Percentiles rank a stretch among this genome's conserved stretches.
phyloP scores from a whole-genome alignment of 306 rosid genomes.

The Citrullus mucosospermus region DNA sequence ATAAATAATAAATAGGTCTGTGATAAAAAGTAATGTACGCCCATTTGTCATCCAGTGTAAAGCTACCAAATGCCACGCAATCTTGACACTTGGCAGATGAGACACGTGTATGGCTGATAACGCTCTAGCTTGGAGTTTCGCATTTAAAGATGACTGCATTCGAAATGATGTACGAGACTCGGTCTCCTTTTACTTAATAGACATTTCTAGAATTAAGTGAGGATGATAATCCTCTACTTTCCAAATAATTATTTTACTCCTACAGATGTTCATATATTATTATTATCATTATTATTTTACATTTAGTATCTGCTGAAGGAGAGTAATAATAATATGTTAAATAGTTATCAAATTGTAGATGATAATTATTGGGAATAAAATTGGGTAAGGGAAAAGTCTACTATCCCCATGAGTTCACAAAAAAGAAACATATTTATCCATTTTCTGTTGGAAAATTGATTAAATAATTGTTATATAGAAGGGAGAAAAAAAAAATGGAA shows the following conservation, averaged over 20 bases:
- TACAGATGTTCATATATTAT: too few species aligned
- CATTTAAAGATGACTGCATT: not conserved
- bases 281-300: too few species aligned
- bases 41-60: not conserved
- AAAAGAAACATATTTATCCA: not conserved
- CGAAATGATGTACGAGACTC: not conserved
- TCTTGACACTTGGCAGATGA: not conserved
- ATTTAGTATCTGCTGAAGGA: too few species aligned
- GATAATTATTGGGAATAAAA: not conserved
- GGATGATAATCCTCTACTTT: too few species aligned
- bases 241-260: too few species aligned
- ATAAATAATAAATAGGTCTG: not conserved
- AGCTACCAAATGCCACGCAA: not conserved
- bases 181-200: not conserved
- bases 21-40: not conserved
- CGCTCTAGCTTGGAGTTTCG: not conserved
- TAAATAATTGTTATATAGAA: not conserved
- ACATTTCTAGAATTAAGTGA: not conserved
- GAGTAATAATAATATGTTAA: too few species aligned
- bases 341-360: too few species aligned
- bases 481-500: not conserved
- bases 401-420: not conserved
- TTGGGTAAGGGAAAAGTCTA: not conserved
- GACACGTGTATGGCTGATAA: not conserved
- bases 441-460: not conserved